Conservation (phyloP, 176 grass and related monocot species). For the Rhynchospora tenuis region DNA sequence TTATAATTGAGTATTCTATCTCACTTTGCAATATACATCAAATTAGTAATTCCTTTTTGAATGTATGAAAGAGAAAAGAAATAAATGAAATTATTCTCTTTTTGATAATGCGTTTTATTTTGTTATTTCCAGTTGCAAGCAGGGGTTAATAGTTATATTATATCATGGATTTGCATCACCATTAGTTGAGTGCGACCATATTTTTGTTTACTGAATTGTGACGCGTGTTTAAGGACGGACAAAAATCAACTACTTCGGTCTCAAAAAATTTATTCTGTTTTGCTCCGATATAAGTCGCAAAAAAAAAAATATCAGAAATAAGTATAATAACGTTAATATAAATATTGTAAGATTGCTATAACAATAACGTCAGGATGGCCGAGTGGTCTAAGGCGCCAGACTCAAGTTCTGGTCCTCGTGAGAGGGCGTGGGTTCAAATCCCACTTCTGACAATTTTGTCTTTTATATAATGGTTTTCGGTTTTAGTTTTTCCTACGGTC, state of each 20-base stretch:
- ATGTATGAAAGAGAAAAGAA: neutral
- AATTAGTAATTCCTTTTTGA: neutral
- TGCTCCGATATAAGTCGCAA: too few species aligned
- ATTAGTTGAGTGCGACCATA: neutral
- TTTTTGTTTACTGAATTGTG: neutral
- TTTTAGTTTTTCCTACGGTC: neutral
- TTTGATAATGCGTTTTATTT: neutral
- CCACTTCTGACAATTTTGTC: slow-evolving; percentile 57
- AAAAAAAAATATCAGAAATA: too few species aligned
- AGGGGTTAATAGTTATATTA: neutral
- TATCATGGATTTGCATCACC: neutral
- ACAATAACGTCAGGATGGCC: slow-evolving; percentile 71
- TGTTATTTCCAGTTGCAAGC: neutral
- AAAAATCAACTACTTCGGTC: neutral
- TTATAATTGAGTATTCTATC: neutral
- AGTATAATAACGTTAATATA: too few species aligned
- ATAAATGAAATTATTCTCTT: neutral
- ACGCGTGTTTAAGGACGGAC: neutral
- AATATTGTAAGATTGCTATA: too few species aligned
- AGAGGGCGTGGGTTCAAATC: slow-evolving; percentile 93
- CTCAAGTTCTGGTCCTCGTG: slow-evolving; percentile 99
- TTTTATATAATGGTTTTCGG: neutral
- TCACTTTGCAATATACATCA: neutral
- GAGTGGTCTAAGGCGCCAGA: slow-evolving; percentile 99
- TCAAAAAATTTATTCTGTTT: neutral